phyloP scores from a whole-genome alignment of 768 basidiomycete species.

The Auricularia sp. region DNA sequence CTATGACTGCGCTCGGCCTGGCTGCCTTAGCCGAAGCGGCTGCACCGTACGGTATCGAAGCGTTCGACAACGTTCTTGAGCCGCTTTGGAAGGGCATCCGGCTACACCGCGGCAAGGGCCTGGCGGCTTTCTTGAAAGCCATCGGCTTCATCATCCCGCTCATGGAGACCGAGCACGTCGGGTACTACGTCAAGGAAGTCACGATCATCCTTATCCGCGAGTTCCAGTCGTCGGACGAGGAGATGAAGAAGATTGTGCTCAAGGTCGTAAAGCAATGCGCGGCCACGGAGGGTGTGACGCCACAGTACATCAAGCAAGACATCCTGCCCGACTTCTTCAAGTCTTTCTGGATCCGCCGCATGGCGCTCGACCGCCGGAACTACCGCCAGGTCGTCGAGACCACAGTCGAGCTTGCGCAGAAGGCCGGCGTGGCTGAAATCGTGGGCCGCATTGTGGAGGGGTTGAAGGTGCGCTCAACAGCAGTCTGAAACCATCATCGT shows the following conservation, averaged over 20 bases:
- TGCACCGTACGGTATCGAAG: constrained; percentile 98
- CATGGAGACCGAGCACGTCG: constrained; percentile 99
- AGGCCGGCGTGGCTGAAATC: constrained; percentile 93
- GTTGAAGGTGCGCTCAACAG: constrained; percentile 40
- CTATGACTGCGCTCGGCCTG: constrained; percentile 86
- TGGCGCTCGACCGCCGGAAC: constrained; percentile 94
- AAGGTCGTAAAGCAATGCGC: constrained; percentile 99
- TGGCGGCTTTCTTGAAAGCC: constrained; percentile 93
- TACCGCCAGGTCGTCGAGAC: constrained; percentile 98
- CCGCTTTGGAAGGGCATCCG: constrained; percentile 91
- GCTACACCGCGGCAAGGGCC: constrained; percentile 87
- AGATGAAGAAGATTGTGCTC: constrained; percentile 99
- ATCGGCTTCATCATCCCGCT: constrained; percentile 99
- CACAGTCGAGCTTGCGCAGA: constrained; percentile 95
- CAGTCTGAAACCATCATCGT: no score
- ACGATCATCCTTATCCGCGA: constrained; percentile 95
- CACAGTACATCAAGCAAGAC: constrained; percentile 92
- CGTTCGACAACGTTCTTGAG: constrained; percentile 94
- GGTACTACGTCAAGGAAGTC: constrained; percentile 97
- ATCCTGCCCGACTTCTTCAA: constrained; percentile 99
- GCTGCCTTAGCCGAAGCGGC: constrained; percentile 95
- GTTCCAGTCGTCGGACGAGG: constrained; percentile 98
- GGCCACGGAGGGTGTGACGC: constrained; percentile 94
- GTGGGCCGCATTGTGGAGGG: constrained; percentile 83
- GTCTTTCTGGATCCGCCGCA: constrained; percentile 94